Percentiles rank a stretch among this genome's conserved stretches.
Conservation (phyloP, 257 asterid genomes). For the Oldenlandia corymbosa region DNA sequence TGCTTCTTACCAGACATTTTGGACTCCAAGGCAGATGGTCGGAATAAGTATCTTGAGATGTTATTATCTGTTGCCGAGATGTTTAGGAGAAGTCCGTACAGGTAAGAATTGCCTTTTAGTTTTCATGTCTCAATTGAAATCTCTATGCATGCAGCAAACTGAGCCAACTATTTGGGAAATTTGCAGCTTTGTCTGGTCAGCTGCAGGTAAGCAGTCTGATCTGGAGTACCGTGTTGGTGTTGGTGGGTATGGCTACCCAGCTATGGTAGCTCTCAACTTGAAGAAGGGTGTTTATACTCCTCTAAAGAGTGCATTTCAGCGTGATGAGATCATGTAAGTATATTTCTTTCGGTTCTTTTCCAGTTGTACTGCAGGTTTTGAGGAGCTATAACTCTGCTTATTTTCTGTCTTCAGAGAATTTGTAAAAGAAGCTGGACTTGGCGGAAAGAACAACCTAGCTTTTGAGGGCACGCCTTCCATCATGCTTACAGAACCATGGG, state of each 20-base stretch:
- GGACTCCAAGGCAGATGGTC: conserved; percentile 92
- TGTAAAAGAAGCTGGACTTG: conserved; percentile 76
- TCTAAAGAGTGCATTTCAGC: conserved; percentile 75
- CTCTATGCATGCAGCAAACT: too few relatives aligned
- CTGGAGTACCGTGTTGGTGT: conserved; percentile 84
- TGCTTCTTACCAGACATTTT: conserved; percentile 89
- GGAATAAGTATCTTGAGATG: conserved; percentile 69
- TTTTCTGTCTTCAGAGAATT: conserved; percentile 52
- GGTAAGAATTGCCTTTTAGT: conserved; percentile 42
- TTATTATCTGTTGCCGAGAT: conserved; percentile 77
- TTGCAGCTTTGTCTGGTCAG: conserved; percentile 86
- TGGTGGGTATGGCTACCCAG: conserved; percentile 97
- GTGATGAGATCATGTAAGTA: conserved; percentile 61
- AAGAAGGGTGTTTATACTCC: conserved; percentile 85
- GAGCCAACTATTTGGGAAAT: conserved; percentile 3
- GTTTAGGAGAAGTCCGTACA: conserved; percentile 75
- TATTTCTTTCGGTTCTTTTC: background rate
- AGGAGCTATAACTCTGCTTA: background rate
- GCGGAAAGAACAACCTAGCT: conserved; percentile 81
- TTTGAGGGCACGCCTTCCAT: conserved; percentile 49
- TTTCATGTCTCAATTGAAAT: background rate
- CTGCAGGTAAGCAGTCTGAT: conserved; percentile 84
- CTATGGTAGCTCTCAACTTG: conserved; percentile 75
- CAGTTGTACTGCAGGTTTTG: background rate
- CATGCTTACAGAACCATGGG: conserved; percentile 70